Evolutionary conservation across 352 stramenopile species (phyloP), one percentile per base, ranked within the genome.

Genomic region (Globisporangium nagaii): DNA sequence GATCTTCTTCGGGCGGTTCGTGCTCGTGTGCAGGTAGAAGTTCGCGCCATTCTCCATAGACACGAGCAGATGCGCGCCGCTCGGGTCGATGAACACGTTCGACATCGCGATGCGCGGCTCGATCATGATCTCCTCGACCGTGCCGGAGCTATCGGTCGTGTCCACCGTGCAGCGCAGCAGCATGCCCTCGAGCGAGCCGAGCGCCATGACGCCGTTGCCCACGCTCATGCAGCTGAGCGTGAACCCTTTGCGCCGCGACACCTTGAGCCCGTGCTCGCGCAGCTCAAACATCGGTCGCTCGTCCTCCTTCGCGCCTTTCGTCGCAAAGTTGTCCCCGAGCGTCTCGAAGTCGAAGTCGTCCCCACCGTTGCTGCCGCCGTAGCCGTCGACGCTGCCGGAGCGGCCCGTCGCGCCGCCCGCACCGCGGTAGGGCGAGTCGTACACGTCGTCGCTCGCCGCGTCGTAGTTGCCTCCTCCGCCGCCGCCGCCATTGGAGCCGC

Each of bases 31-130:
- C 24, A 95, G 47, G 53, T 95, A 93, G 60, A 90, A 95, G 50
- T 95, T 95, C 5, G 75, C 79, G 12, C 85, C 85, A 57, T 93
- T 95, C 47, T 95, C 85, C 82, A 95, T 90, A 0, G 81, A 93
- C 24, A 95, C 72, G 36, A 95, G 56, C 58, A 90, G 55, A 51
- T 95, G 85, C 27, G 76, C 65, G 15, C 85, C 85, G 27, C 78
- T 95, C 1, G 85, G 85, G 53, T 95, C 85, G 11, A 95, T 71
- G 35, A 90, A 92, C 42, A 93, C 73, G 10, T 76, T 79, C 27
- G 76, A 49, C 77, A 95, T 91, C 47, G 79, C 83, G 9, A 93
- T 80, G 50, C 81, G 84, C 34, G 85, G 83, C 60, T 95, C 85
- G 53, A 95, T 92, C 78, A 89, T 90, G 66, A 95, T 93, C 63